These are phyloP conservation scores for Pulveroboletus sp. DNA, from an alignment of 768 basidiomycete species.

Conservation along the genomic window DNA sequence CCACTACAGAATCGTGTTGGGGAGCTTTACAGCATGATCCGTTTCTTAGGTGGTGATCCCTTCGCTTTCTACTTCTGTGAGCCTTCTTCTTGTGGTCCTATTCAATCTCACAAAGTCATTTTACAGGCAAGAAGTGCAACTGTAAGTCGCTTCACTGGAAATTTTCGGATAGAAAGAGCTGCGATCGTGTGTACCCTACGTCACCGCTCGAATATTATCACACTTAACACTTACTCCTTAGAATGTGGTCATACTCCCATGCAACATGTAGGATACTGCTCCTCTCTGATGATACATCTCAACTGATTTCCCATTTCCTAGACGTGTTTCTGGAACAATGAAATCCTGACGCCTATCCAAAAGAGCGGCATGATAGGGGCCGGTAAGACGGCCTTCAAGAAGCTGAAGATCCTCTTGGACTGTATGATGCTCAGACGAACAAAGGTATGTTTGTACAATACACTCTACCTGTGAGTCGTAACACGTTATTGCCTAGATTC, in stretches of 20 bases:
- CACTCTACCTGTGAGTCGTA: not conserved
- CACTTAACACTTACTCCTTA: conserved; percentile 23
- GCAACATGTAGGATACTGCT: conserved; percentile 56
- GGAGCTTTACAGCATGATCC: conserved; percentile 90
- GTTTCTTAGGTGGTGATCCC: conserved; percentile 90
- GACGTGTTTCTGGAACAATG: conserved; percentile 97
- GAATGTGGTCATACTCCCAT: conserved; percentile 84
- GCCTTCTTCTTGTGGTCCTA: conserved; percentile 19
- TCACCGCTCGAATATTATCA: not conserved
- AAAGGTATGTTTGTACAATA: conserved; percentile 43
- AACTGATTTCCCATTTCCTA: conserved; percentile 25
- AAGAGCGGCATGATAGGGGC: conserved; percentile 79
- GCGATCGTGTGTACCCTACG: conserved; percentile 57
- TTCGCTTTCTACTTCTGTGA: conserved; percentile 89
- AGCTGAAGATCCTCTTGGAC: conserved; percentile 83
- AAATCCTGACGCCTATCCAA: conserved; percentile 95
- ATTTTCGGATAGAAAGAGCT: conserved; percentile 76
- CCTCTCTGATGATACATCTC: not conserved
- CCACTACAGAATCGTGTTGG: conserved; percentile 98
- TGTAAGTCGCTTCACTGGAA: conserved; percentile 97
- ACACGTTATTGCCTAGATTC: conserved; percentile 46
- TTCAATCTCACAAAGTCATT: not conserved
- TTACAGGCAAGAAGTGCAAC: conserved; percentile 75
- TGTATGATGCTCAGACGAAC: conserved; percentile 94
- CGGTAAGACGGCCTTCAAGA: conserved; percentile 83